Evolutionary conservation across 164 flowering plant genomes (phyloP).

Genomic region (Vitis rupestris): DNA sequence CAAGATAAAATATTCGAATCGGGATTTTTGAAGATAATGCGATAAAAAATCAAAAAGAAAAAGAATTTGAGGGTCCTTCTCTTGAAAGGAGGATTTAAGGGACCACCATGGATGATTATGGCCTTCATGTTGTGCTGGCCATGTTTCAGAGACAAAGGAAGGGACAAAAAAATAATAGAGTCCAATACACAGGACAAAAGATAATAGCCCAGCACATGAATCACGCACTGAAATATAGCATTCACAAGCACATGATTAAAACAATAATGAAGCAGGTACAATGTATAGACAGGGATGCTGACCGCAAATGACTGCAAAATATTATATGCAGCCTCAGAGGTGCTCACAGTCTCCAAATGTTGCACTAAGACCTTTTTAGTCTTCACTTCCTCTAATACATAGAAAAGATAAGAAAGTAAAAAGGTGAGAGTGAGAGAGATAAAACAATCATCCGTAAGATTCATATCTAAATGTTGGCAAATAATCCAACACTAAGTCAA

Average conservation of each 20-base stretch:
- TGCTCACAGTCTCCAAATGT: conserved; percentile 71
- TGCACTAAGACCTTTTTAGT: conserved; percentile 59
- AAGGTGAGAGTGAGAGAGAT: not conserved
- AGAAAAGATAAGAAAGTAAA: conserved; percentile 1
- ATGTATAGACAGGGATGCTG: conserved; percentile 14
- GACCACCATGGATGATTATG: no score
- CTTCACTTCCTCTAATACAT: conserved; percentile 40
- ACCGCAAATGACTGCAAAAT: conserved; percentile 65
- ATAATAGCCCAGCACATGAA: not conserved
- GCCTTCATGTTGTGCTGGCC: no score
- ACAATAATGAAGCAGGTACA: not conserved
- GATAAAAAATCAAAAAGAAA: no score
- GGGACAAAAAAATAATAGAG: not conserved
- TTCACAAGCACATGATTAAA: not conserved
- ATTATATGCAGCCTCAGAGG: conserved; percentile 48
- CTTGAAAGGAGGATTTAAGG: no score
- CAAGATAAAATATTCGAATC: no score
- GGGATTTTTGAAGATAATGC: no score
- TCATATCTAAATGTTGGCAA: not conserved
- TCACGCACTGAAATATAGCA: not conserved
- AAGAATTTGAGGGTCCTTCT: no score
- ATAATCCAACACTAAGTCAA: no score
- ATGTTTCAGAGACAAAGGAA: not conserved
- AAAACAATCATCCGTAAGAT: not conserved
- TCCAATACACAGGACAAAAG: not conserved